phyloP scores from a whole-genome alignment of 2,329 filamentous ascomycete species.

The Pseudocercospora musae region DNA sequence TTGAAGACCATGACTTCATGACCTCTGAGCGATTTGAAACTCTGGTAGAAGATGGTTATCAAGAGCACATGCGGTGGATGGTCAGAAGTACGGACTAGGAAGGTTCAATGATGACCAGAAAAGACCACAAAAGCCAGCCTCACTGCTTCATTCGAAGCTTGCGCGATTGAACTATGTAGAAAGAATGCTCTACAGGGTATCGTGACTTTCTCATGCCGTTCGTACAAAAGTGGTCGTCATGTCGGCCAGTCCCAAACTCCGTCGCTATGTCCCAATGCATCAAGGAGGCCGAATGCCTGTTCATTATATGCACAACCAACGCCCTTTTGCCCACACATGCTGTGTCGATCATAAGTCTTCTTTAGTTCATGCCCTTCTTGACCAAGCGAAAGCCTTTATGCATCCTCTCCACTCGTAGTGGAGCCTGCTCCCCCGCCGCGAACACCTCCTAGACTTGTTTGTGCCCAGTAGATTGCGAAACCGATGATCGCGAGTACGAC shows the following conservation, averaged over 20 bases:
- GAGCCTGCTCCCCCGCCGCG: constrained; percentile 26
- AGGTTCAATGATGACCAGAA: constrained; percentile 3
- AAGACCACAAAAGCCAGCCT: not conserved
- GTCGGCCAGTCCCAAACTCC: constrained; percentile 14
- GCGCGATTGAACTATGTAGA: not conserved
- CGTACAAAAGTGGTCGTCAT: not conserved
- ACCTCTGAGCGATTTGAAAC: constrained; percentile 48
- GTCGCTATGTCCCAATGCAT: constrained; percentile 7
- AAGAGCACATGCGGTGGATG: constrained; percentile 47
- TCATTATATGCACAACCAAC: not conserved
- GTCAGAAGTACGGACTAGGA: constrained; percentile 29
- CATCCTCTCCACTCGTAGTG: constrained; percentile 32
- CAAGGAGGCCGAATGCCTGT: not conserved
- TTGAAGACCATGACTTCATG: constrained; percentile 65
- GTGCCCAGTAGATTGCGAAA: constrained; percentile 50
- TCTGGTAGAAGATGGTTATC: constrained; percentile 53
- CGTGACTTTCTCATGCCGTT: constrained; percentile 13
- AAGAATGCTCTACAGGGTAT: constrained; percentile 11
- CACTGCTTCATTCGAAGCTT: not conserved
- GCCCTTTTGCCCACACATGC: not conserved
- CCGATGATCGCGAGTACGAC: constrained; percentile 49
- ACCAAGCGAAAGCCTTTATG: constrained; percentile 14
- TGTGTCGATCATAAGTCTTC: not conserved
- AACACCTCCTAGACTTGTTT: constrained; percentile 35
- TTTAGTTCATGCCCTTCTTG: not conserved